Evolutionary conservation across 495 filamentous ascomycete species (phyloP).

Genomic region (Endocarpon pusillum): DNA sequence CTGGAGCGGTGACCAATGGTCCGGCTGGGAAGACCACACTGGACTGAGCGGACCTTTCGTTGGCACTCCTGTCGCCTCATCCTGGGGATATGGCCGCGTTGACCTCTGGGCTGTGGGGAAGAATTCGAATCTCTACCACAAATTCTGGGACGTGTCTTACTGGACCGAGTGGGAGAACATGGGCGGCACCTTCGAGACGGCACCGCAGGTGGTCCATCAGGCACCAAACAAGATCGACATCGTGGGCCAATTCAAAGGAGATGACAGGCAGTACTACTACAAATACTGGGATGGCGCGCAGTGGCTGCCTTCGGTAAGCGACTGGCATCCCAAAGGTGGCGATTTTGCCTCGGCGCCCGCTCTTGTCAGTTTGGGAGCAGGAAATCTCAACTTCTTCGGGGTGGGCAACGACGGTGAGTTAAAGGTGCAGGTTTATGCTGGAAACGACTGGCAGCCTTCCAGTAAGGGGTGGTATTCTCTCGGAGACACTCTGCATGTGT

Average conservation of each 20-base stretch:
- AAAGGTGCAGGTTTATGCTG: too few relatives aligned
- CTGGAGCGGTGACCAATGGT: conserved; percentile 17
- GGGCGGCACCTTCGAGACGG: conserved; percentile 7
- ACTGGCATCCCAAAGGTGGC: conserved; percentile 4
- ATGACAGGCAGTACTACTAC: conserved; percentile 5
- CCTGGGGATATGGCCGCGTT: conserved; percentile 7
- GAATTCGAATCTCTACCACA: conserved; percentile 5
- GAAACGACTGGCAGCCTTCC: too few relatives aligned
- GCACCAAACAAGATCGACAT: conserved; percentile 10
- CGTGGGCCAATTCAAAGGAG: conserved; percentile 5
- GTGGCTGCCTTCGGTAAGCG: conserved; percentile 5
- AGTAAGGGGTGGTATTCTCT: too few relatives aligned
- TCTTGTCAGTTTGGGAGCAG: conserved; percentile 14
- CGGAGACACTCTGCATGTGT: too few relatives aligned
- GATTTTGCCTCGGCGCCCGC: conserved; percentile 13
- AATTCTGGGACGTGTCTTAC: conserved; percentile 9
- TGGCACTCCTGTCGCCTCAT: conserved; percentile 1
- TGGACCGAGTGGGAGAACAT: conserved; percentile 7
- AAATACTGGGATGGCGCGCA: conserved; percentile 5
- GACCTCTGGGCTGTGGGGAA: conserved; percentile 8
- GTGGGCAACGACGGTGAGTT: too few relatives aligned
- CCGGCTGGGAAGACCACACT: conserved; percentile 9
- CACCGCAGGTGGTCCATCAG: conserved; percentile 5
- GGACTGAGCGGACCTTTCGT: background rate
- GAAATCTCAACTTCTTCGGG: conserved; percentile 19